Evolutionary conservation across 1,139 yeast species (phyloP).

Genomic region (Suhomyces maxii): DNA sequence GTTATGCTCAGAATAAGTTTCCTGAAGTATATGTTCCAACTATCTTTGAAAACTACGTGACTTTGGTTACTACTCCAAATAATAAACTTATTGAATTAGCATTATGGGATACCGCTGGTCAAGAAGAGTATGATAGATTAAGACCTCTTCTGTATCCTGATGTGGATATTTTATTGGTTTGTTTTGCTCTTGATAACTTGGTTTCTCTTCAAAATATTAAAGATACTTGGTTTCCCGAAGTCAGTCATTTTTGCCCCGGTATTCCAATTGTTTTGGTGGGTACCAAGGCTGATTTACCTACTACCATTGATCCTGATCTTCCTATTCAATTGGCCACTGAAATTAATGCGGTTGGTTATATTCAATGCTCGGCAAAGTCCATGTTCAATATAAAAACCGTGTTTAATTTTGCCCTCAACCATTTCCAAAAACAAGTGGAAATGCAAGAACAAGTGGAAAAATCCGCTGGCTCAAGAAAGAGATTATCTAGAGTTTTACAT

Average conservation of each 20-base stretch:
- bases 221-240: conserved; percentile 88
- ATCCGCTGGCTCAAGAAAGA: conserved; percentile 28
- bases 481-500: conserved; percentile 34
- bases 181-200: conserved; percentile 68
- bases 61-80: conserved; percentile 58
- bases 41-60: conserved; percentile 80
- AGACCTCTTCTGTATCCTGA: conserved; percentile 85
- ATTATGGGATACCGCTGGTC: conserved; percentile 94
- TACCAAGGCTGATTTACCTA: conserved; percentile 66
- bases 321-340: conserved; percentile 59
- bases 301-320: conserved; percentile 45
- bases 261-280: conserved; percentile 79
- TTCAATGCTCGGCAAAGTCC: conserved; percentile 76
- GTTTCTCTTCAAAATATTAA: conserved; percentile 70
- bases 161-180: conserved; percentile 70
- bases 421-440: conserved; percentile 37
- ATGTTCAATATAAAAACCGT: conserved; percentile 67
- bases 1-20: conserved; percentile 77
- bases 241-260: conserved; percentile 77
- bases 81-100: conserved; percentile 67
- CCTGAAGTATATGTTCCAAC: conserved; percentile 87
- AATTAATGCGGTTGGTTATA: conserved; percentile 74
- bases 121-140: conserved; percentile 84
- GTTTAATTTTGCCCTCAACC: conserved; percentile 55
- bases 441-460: conserved; percentile 40